phyloP scores from a whole-genome alignment of 208 protist genomes.

The Wallacemonas sp. region DNA sequence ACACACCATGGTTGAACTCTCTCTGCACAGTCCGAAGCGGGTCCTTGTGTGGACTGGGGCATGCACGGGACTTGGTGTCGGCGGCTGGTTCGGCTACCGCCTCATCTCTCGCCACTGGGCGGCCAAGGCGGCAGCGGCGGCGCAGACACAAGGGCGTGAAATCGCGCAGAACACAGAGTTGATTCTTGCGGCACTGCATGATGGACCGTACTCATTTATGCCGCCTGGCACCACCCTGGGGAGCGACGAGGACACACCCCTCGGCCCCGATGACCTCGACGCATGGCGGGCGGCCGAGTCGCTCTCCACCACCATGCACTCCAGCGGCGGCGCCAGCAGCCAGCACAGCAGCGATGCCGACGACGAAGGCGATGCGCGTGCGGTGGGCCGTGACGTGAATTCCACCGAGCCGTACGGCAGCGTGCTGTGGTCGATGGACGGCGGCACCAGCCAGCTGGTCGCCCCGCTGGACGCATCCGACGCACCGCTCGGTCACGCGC shows the following conservation, averaged over 20 bases:
- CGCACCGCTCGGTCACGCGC: no score
- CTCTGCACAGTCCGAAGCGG: no score
- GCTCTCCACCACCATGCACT: background rate
- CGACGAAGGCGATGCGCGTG: no score
- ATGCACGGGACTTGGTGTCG: background rate
- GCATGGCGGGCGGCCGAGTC: background rate
- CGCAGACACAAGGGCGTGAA: background rate
- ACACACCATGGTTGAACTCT: no score
- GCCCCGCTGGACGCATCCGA: no score
- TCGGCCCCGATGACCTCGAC: background rate
- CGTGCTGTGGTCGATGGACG: background rate
- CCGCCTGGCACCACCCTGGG: background rate
- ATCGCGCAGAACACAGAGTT: conserved; percentile 36
- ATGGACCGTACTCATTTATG: conserved; percentile 50
- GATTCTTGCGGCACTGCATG: conserved; percentile 38
- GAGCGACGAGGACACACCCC: background rate
- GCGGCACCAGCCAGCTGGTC: background rate
- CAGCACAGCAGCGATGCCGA: background rate
- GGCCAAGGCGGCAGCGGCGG: background rate
- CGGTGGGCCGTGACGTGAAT: no score
- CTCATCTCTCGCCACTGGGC: background rate
- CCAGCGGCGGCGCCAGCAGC: background rate
- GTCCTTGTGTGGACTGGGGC: background rate
- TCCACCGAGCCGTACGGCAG: no score
- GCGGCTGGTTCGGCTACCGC: conserved; percentile 1